phyloP scores from a whole-genome alignment of 139 green algal genomes.

The Auxenochlorella protothecoides region DNA sequence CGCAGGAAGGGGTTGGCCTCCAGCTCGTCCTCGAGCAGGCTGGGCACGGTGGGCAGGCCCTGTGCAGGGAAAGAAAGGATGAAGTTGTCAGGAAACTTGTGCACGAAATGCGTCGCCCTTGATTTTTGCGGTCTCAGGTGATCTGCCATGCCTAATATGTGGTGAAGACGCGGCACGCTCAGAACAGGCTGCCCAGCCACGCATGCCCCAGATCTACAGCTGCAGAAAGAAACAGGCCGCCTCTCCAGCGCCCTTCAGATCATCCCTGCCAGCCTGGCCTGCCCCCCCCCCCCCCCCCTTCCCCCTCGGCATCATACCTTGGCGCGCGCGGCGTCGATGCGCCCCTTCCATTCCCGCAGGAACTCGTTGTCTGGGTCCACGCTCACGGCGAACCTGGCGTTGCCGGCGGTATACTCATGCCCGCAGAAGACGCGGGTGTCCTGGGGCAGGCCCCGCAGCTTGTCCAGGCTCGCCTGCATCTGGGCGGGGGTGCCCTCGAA shows the following conservation, averaged over 20 bases:
- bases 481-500: constrained; percentile 73
- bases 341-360: constrained; percentile 37
- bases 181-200: no score
- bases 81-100: no score
- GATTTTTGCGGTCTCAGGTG: no score
- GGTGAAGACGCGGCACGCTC: no score
- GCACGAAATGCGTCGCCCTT: no score
- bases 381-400: constrained; percentile 56
- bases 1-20: constrained; percentile 85
- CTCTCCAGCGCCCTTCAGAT: no score
- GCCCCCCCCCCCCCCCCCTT: no score
- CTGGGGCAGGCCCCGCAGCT: constrained; percentile 56
- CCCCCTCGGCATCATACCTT: constrained; percentile 19
- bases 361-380: constrained; percentile 56
- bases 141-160: no score
- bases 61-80: constrained; percentile 7
- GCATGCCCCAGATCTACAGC: no score
- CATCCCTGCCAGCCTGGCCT: no score
- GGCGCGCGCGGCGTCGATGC: constrained; percentile 43
- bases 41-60: constrained; percentile 66
- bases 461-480: constrained; percentile 76
- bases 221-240: no score
- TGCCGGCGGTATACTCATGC: constrained; percentile 54
- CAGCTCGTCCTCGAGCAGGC: constrained; percentile 62
- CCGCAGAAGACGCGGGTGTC: constrained; percentile 70